Evolutionary conservation across 306 rosid species (phyloP).

Genomic region (Fragaria iinumae): DNA sequence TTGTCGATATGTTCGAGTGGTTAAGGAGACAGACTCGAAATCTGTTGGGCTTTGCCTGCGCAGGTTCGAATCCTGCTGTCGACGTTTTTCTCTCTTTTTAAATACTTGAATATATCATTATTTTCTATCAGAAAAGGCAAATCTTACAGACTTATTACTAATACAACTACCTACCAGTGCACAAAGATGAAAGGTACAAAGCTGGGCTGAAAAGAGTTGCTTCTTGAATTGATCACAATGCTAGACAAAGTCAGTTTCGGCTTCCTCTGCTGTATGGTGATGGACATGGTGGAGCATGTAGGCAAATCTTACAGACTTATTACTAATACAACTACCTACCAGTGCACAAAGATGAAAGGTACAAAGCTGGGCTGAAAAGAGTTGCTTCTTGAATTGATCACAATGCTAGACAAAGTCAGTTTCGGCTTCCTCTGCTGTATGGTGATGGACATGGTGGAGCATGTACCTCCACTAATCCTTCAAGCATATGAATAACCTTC

Average conservation of each 20-base stretch:
- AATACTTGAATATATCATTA: too few species aligned
- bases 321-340: background rate
- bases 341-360: too few species aligned
- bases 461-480: slow-evolving; percentile 33
- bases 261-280: background rate
- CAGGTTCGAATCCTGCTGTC: background rate
- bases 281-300: slow-evolving; percentile 28
- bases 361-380: too few species aligned
- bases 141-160: background rate
- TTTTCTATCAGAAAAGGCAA: background rate
- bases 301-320: background rate
- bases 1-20: background rate
- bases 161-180: background rate
- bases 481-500: slow-evolving; percentile 38
- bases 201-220: too few species aligned
- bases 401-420: background rate
- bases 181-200: too few species aligned
- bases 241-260: background rate
- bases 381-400: too few species aligned
- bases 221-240: too few species aligned
- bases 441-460: slow-evolving; percentile 26
- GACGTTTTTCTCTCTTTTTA: background rate
- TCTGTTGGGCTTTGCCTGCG: background rate
- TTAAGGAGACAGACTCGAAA: background rate
- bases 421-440: background rate